Evolutionary conservation across 2,329 filamentous ascomycete species (phyloP), one percentile per base, ranked within the genome.

Genomic region (Chaetomiaceae sp.): DNA sequence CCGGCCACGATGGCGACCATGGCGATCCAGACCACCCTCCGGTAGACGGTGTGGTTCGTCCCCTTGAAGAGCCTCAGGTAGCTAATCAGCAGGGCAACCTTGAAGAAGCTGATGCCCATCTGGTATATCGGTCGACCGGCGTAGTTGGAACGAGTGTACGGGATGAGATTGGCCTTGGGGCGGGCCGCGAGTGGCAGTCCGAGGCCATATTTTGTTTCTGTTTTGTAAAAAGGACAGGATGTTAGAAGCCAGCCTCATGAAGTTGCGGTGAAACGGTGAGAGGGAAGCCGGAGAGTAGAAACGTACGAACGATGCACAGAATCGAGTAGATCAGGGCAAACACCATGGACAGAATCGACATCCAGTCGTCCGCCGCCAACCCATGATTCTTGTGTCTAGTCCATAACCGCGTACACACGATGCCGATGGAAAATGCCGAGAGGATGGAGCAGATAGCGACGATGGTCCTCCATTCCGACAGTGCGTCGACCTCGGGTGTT

Each of bases 31-130:
- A 79, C 73, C 3, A 73, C 49, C 1, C 61, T 57, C 2, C 73
- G 68, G 44, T 79, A 80, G 0, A 55, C 39, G 19, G 58, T 65
- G 45, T 75, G 73, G 21, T 72, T 70, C 0, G 74, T 78, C 1
- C 73, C 71, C 37, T 71, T 70, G 30, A 79, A 66, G 2, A 80
- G 68, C 5, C 75, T 71, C 16, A 79, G 62, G 55, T 78, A 79
- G 55, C 73, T 76, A 57, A 79, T 71, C 50, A 77, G 66, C 2
- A 79, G 65, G 0, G 76, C 75, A 23, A 78, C 71, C 59, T 80
- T 80, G 69, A 80, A 80, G 51, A 77, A 77, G 53, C 73, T 74
- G 60, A 80, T 77, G 33, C 77, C 77, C 7, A 77, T 44, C 54
- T 79, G 75, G 53, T 80, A 80, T 39, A 79, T 71, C 0, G 77